Evolutionary conservation across 352 stramenopile genomes (phyloP).

Genomic region (Stephanocyclus meneghinianus): DNA sequence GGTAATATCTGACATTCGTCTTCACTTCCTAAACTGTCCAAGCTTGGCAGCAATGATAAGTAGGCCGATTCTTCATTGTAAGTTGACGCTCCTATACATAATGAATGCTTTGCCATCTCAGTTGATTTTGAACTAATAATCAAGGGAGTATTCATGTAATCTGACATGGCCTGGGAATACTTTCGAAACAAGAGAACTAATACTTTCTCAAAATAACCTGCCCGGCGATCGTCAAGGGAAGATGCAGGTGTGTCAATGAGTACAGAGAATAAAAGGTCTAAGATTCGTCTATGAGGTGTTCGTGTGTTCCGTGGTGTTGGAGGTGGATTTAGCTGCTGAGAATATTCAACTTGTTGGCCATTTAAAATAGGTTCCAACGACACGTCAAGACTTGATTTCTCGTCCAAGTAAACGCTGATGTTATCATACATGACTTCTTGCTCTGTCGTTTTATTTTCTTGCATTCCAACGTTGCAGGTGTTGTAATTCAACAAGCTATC

Average conservation of each 20-base stretch:
- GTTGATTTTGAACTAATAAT: slow-evolving; percentile 23
- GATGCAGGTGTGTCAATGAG: slow-evolving; percentile 83
- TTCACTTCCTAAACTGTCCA: slow-evolving; percentile 1
- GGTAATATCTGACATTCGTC: neutral
- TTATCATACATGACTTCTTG: slow-evolving; percentile 19
- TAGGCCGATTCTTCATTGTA: neutral
- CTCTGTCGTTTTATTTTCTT: slow-evolving; percentile 59
- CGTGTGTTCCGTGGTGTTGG: neutral
- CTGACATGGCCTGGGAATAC: slow-evolving; percentile 57
- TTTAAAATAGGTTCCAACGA: neutral
- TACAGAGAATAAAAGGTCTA: slow-evolving; percentile 91
- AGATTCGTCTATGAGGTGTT: slow-evolving; percentile 58
- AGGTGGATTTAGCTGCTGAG: neutral
- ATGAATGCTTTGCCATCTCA: slow-evolving; percentile 5
- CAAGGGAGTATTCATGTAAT: slow-evolving; percentile 76
- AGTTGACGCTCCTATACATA: neutral
- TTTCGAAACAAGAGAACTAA: slow-evolving; percentile 80
- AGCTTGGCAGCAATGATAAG: neutral
- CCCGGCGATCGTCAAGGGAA: slow-evolving; percentile 89
- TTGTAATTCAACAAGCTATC: slow-evolving; percentile 40
- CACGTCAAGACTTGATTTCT: neutral
- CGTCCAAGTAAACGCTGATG: slow-evolving; percentile 21
- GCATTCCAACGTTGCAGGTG: neutral
- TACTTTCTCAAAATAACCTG: slow-evolving; percentile 96
- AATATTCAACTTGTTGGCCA: neutral